Evolutionary conservation across 257 asterid genomes (phyloP).

Genomic region (Vinca minor): DNA sequence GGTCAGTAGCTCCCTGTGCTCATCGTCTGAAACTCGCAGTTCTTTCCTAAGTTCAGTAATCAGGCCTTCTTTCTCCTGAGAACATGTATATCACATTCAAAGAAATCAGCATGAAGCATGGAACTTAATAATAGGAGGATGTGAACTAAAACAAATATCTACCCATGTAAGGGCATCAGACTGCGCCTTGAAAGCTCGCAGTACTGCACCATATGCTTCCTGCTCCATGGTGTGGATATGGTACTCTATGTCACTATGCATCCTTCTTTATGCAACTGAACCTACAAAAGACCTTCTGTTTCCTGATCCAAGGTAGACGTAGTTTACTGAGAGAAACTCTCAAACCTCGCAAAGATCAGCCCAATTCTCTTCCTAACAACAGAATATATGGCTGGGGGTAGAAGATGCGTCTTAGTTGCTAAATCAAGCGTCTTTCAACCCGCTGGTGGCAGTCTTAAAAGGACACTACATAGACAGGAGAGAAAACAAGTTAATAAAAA

Average conservation of each 20-base stretch:
- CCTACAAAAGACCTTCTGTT: constrained; percentile 44
- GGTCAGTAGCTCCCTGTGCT: constrained; percentile 77
- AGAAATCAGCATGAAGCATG: constrained; percentile 2
- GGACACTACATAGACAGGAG: background rate
- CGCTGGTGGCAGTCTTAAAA: background rate
- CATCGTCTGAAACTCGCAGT: constrained; percentile 93
- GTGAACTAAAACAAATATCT: constrained; percentile 14
- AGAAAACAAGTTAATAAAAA: background rate
- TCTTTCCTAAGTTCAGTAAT: constrained; percentile 95
- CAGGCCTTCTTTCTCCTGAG: constrained; percentile 91
- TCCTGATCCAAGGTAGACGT: constrained; percentile 22
- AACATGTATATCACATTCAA: constrained; percentile 12
- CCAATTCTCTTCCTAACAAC: background rate
- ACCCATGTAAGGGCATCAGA: constrained; percentile 99
- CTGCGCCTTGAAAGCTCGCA: constrained; percentile 96
- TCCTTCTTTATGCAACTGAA: constrained; percentile 41
- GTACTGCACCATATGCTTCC: constrained; percentile 88
- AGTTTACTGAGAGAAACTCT: background rate
- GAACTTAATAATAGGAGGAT: background rate
- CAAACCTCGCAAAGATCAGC: constrained; percentile 8
- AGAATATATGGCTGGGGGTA: background rate
- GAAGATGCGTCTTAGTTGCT: background rate
- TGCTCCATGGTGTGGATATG: constrained; percentile 92
- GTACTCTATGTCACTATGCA: constrained; percentile 63
- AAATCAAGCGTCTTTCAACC: background rate